Conservation (phyloP, 1,139 yeast genomes). For the Taphrina wiesneri region DNA sequence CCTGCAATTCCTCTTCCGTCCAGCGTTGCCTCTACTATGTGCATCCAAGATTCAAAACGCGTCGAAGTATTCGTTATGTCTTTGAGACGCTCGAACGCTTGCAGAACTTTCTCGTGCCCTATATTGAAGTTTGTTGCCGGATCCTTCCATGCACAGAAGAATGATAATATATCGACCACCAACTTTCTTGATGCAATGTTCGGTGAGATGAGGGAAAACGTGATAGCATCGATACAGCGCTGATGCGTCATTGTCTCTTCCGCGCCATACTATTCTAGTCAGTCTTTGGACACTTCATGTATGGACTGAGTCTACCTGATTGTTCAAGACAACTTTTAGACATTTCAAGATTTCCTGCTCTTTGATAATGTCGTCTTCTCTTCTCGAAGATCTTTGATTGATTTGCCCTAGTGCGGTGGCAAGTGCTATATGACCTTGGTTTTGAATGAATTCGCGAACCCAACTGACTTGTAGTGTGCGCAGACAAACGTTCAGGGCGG, state of each 20-base stretch:
- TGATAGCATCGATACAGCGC: constrained; percentile 59
- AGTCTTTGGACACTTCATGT: background rate
- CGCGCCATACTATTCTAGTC: constrained; percentile 51
- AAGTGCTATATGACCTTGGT: constrained; percentile 87
- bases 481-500: constrained; percentile 83
- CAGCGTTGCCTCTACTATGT: constrained; percentile 67
- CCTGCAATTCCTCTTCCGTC: constrained; percentile 90
- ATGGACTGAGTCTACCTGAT: constrained; percentile 42
- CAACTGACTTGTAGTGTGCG: constrained; percentile 90
- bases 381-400: constrained; percentile 43
- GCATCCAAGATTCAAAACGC: constrained; percentile 83
- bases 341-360: constrained; percentile 65
- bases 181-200: constrained; percentile 72
- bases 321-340: constrained; percentile 60
- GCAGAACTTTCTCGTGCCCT: constrained; percentile 64
- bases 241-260: constrained; percentile 56
- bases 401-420: constrained; percentile 59
- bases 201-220: constrained; percentile 61
- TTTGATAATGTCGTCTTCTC: constrained; percentile 54
- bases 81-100: constrained; percentile 63
- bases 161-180: constrained; percentile 74
- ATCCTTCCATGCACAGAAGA: constrained; percentile 55
- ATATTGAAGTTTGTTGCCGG: constrained; percentile 43
- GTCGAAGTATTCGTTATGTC: constrained; percentile 62
- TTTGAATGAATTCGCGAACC: constrained; percentile 77